Evolutionary conservation across 2,329 filamentous ascomycete species (phyloP), one percentile per base, ranked within the genome.

Genomic region (Zymoseptoria passerinii): DNA sequence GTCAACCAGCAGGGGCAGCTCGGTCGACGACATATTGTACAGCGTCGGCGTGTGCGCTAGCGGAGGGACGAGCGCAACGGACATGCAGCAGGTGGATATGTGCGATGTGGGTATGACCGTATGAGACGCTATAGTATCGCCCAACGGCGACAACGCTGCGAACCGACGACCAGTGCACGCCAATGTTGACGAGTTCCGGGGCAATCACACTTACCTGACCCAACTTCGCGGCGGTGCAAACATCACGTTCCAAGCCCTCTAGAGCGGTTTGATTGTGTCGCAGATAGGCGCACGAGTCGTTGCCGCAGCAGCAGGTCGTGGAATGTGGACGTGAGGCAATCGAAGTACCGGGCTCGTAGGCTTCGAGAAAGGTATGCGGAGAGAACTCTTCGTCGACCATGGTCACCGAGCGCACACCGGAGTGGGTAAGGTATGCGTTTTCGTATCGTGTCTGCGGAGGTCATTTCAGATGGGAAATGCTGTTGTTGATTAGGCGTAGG

Each of bases 181-280:
- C 28, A 49, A 49, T 48, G 49, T 51, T 52, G n/a, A 50, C 52
- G 50, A 28, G 50, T 20, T 49, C 51, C 55, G 29, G 54, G 52
- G 51, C 49, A 49, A 50, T 54, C 48, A 62, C 64, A 83, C 89
- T 72, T 87, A 96, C 92, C 88, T 96, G 89, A 65, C 94, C 94
- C 68, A 96, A 82, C 71, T 88, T 83, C 53, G 91, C 94, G 48
- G 94, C 94, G 55, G 84, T 90, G 67, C 86, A 85, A 56, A 96
- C 88, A 76, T 96, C 90, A 67, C 87, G 88, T 75, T 97, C 92
- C 64, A 97, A 81, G 61, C 83, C 87, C 66, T 90, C 86, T 52
- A 97, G 80, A 62, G 90, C 80, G 51, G 82, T 80, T 73, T 85
- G 86, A 75, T 92, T 96, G 75, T 92, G 87, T 73, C 83, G 84